Base-by-base conservation (phyloP, 306 rosid genomes). In the Acacia crassicarpa region DNA sequence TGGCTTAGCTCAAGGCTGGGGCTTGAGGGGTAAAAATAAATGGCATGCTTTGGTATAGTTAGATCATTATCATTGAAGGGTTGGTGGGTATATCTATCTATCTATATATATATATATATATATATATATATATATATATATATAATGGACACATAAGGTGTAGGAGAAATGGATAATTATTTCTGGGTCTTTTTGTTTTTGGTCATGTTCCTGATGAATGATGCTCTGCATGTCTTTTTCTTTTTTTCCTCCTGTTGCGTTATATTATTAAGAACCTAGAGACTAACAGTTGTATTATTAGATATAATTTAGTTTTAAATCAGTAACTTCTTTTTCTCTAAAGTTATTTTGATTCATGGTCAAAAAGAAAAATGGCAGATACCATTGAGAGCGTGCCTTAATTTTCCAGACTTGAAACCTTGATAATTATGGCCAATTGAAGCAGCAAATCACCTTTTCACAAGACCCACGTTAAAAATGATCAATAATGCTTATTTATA, bases 1-100 rank as follows among this genome's bases (percentile, higher is more conserved):
- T 96, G 99, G 99, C 93, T 96, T 70, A 84, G 80, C 77, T 85
- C 92, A 82, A 90, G 94, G 91, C 66, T 96, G 78, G 99, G 92
- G 33, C 97, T 94, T 11, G 98, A 92, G 6, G 98, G 98, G 4
- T 79, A 49, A 67, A 59, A 78, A 13, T 86, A 76, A 80, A 75
- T 63, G 67, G 66, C 80, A 48, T 68, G 25, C 56, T n/a, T n/a
- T 17, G 73, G 56, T 12, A 40, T 67, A 88, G 88, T 61, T 41
- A 83, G 87, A 72, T 49, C 74, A 25, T 5, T 72, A 72, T 40
- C 74, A 45, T 5, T 44, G 85, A 84, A 80, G 62, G 85, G 88
- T 87, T 79, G 74, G 81, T 63, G 89, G 86, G 86, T 44, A 45
- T 71, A 67, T 22, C 8, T 20, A 67, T 17, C 8, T 38, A 53